These are phyloP conservation scores for Pseudocercospora musae DNA, from an alignment of 2,329 filamentous ascomycete species.

Conservation along the genomic window DNA sequence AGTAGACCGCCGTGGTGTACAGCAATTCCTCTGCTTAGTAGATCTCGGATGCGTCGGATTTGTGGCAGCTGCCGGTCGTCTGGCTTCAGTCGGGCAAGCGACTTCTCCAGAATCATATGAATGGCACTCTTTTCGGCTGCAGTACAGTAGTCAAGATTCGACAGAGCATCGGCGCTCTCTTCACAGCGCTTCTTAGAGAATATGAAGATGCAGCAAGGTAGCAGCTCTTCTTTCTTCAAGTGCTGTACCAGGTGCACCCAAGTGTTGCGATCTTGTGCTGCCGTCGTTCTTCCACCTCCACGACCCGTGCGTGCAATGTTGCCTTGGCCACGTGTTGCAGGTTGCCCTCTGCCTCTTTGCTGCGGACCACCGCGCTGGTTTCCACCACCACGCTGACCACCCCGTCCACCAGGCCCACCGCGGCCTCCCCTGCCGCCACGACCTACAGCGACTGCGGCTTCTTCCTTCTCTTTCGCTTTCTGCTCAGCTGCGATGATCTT, in stretches of 20 bases:
- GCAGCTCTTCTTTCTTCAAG: constrained; percentile 77
- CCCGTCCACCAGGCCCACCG: constrained; percentile 52
- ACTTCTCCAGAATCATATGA: constrained; percentile 96
- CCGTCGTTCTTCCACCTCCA: constrained; percentile 79
- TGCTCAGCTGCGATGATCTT: constrained; percentile 59
- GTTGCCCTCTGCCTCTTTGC: constrained; percentile 56
- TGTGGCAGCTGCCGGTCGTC: constrained; percentile 90
- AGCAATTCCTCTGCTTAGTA: constrained; percentile 83
- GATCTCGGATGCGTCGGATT: constrained; percentile 80
- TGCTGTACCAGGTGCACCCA: constrained; percentile 96
- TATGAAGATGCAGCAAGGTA: constrained; percentile 95
- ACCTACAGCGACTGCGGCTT: constrained; percentile 46
- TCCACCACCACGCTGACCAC: constrained; percentile 46
- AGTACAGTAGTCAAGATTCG: constrained; percentile 92
- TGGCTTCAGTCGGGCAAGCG: constrained; percentile 81
- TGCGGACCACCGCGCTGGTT: constrained; percentile 47
- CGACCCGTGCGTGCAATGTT: constrained; percentile 89
- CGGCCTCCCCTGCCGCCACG: constrained; percentile 52
- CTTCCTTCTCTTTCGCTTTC: constrained; percentile 47
- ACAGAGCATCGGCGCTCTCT: constrained; percentile 91
- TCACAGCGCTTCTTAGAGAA: constrained; percentile 98
- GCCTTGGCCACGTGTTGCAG: constrained; percentile 59
- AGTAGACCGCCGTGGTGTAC: constrained; percentile 93
- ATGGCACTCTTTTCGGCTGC: constrained; percentile 93
- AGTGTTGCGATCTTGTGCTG: constrained; percentile 89